phyloP scores from a whole-genome alignment of 1,284 basidiomycete species.

The Ustilago xerochloae region DNA sequence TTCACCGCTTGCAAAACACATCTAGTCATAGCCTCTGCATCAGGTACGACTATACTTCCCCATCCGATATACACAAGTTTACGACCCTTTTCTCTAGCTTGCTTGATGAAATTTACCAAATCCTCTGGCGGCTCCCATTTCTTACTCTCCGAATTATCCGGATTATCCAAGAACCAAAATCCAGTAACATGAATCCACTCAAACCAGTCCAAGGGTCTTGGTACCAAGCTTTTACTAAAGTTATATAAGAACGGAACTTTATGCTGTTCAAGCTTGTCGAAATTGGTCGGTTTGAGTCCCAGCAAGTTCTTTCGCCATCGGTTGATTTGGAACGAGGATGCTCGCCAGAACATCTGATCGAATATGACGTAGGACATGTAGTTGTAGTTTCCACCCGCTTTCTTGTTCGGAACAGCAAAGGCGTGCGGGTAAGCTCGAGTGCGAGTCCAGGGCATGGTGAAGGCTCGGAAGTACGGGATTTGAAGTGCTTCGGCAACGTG shows the following conservation, averaged over 20 bases:
- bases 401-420: conserved; percentile 90
- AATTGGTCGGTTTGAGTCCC: conserved; percentile 80
- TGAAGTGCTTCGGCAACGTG: conserved; percentile 93
- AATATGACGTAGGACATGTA: conserved; percentile 97
- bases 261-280: conserved; percentile 94
- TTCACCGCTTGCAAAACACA: conserved; percentile 88
- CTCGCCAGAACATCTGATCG: conserved; percentile 97
- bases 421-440: conserved; percentile 94
- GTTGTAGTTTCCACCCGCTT: conserved; percentile 93
- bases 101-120: conserved; percentile 83
- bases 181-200: conserved; percentile 96
- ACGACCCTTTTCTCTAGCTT: conserved; percentile 78
- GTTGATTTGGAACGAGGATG: conserved; percentile 87
- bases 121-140: conserved; percentile 85
- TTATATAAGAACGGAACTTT: conserved; percentile 98
- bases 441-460: conserved; percentile 82
- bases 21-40: conserved; percentile 89
- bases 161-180: conserved; percentile 72
- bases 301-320: conserved; percentile 86
- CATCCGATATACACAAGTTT: conserved; percentile 98
- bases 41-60: conserved; percentile 96
- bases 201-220: conserved; percentile 84
- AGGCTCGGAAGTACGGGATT: conserved; percentile 92
- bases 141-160: conserved; percentile 81
- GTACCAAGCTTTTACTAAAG: conserved; percentile 83